Base-by-base conservation (phyloP, 1,284 basidiomycete genomes). In the Fomitopsis pinicola region DNA sequence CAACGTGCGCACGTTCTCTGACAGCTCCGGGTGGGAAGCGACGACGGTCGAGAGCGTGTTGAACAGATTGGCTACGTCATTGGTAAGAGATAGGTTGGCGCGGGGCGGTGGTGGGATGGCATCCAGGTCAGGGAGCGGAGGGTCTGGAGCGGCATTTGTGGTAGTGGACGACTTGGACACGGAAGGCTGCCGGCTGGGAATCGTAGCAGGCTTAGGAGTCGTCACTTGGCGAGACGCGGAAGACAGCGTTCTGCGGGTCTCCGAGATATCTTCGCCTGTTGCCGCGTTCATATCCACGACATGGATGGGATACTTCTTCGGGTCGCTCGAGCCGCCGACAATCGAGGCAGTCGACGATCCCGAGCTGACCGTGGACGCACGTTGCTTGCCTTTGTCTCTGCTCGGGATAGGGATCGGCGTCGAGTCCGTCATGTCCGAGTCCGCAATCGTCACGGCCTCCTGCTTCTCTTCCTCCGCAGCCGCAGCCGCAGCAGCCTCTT, bases 21-120 rank as follows among this genome's bases (percentile, higher is more conserved):
- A 82, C 12, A 92, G 72, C 65, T 92, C 89, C 2, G 90, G 90
- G 67, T 91, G 88, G 8, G 81, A 72, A 0, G 81, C 74, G 53
- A 91, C 73, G 28, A 85, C 78, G 22, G 70, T 75, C 40, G 80
- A 82, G 57, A 91, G 70, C 2, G 78, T 78, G 52, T 77, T 78
- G 60, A 92, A 73, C 35, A 92, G 76, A 1, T 78, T 71, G 1
- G 88, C 86, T 46, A 91, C 71, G 64, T 92, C 90, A 61, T 81
- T 76, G 2, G 83, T 79, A 58, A 92, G 78, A 12, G 84, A 84
- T 17, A 81, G 71, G 59, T 77, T 71, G 17, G 72, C 66, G 7
- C 69, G 35, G 28, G 72, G 65, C 54, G 60, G 19, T 15, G 38
- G 38, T 8, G 53, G 40, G n/a, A 72, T 64, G 55, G 72, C 62